These are phyloP conservation scores for Wallacemonas sp. DNA, from an alignment of 208 protist genomes.

Conservation along the genomic window DNA sequence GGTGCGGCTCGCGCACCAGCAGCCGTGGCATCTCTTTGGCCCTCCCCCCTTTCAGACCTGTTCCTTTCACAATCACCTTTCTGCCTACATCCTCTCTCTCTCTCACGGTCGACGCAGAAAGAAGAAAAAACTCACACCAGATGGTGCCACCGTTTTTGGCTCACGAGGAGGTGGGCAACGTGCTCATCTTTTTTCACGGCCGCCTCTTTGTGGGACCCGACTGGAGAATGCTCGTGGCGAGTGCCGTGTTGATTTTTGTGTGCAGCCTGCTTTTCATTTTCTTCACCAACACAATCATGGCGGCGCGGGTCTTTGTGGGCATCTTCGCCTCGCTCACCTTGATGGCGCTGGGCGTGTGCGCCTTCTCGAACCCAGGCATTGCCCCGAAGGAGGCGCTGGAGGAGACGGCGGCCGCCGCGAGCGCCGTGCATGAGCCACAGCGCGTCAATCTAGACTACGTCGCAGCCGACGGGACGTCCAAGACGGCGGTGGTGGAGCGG, in stretches of 20 bases:
- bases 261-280: conserved; percentile 50
- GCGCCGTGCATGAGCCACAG: conserved; percentile 31
- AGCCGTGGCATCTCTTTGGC: conserved; percentile 2
- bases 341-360: conserved; percentile 34
- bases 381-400: conserved; percentile 31
- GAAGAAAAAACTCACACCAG: not conserved
- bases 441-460: conserved; percentile 34
- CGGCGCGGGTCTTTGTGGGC: conserved; percentile 45
- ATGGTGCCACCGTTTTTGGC: conserved; percentile 1
- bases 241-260: conserved; percentile 38
- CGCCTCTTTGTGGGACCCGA: conserved; percentile 66
- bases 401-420: conserved; percentile 23
- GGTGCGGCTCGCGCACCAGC: too few relatives aligned
- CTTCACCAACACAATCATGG: conserved; percentile 35
- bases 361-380: conserved; percentile 63
- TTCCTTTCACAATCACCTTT: conserved; percentile 10
- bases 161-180: conserved; percentile 38
- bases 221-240: conserved; percentile 43
- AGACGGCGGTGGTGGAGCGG: conserved; percentile 31
- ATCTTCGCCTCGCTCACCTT: conserved; percentile 31
- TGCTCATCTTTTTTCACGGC: conserved; percentile 40
- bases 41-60: not conserved
- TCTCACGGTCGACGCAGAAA: not conserved
- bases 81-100: not conserved
- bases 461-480: conserved; percentile 24